Percentiles rank a stretch among this genome's conserved stretches.
These are phyloP conservation scores for Alternaria sp. DNA, from an alignment of 2,329 filamentous ascomycete genomes.

Conservation along the genomic window DNA sequence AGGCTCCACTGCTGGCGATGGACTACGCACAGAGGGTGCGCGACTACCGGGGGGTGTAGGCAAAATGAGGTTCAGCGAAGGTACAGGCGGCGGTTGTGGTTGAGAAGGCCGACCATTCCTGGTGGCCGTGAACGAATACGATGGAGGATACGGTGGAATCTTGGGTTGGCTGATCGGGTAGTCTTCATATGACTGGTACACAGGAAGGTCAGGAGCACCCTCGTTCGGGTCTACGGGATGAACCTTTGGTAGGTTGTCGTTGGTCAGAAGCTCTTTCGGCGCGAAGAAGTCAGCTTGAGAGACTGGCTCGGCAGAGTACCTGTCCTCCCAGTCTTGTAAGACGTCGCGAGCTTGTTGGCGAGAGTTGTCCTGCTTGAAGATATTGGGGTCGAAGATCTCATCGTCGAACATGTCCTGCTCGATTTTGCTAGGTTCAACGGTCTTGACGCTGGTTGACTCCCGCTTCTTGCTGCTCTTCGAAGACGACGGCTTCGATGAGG, in stretches of 20 bases:
- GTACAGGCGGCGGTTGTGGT: constrained; percentile 57
- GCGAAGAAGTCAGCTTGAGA: constrained; percentile 60
- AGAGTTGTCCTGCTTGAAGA: constrained; percentile 51
- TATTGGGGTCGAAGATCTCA: constrained; percentile 57
- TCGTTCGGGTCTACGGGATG: constrained; percentile 53
- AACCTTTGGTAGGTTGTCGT: constrained; percentile 48
- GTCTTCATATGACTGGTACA: constrained; percentile 54
- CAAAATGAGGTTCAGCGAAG: constrained; percentile 64
- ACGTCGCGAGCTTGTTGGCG: constrained; percentile 52
- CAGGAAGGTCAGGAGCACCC: constrained; percentile 55
- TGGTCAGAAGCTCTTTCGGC: constrained; percentile 54
- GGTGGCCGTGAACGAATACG: constrained; percentile 52
- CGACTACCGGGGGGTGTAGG: constrained; percentile 66
- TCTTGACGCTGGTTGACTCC: constrained; percentile 46
- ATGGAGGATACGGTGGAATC: constrained; percentile 48
- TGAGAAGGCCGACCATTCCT: constrained; percentile 49
- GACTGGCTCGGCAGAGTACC: constrained; percentile 51
- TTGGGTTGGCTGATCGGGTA: constrained; percentile 37
- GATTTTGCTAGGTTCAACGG: constrained; percentile 48
- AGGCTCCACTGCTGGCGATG: constrained; percentile 47
- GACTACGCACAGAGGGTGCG: constrained; percentile 50
- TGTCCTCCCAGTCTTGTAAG: constrained; percentile 54
- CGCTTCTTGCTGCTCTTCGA: constrained; percentile 26
- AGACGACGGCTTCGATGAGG: constrained; percentile 13
- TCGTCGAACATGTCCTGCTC: constrained; percentile 53